Percentiles rank a stretch among this genome's conserved stretches.
Evolutionary conservation across 306 rosid species (phyloP).

Genomic region (Datisca glomerata): DNA sequence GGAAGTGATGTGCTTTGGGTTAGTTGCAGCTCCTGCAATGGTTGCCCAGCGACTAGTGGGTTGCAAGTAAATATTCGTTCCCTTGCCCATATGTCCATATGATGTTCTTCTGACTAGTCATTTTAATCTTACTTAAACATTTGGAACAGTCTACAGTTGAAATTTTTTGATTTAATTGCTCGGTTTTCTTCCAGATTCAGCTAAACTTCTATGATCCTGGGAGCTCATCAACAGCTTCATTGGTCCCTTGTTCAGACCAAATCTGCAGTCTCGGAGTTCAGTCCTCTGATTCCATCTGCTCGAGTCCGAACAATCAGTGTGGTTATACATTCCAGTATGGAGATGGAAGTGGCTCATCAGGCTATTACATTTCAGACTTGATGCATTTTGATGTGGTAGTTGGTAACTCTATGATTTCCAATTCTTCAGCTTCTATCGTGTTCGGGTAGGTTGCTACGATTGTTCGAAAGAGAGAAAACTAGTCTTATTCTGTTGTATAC

Average conservation of each 20-base stretch:
- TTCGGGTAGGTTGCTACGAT: conserved; percentile 58
- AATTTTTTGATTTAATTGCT: not conserved
- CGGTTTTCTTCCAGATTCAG: conserved; percentile 37
- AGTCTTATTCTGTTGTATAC: not conserved
- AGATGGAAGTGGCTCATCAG: conserved; percentile 95
- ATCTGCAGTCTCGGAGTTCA: conserved; percentile 55
- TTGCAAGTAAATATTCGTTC: conserved; percentile 33
- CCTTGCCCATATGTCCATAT: not conserved
- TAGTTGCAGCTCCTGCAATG: conserved; percentile 72
- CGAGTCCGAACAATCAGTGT: conserved; percentile 65
- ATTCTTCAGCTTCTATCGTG: conserved; percentile 67
- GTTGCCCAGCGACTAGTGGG: conserved; percentile 87
- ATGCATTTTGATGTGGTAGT: conserved; percentile 52
- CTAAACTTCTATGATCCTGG: conserved; percentile 57
- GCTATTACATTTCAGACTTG: conserved; percentile 70
- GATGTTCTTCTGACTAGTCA: not conserved
- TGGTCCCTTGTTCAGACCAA: conserved; percentile 65
- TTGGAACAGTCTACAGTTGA: not conserved
- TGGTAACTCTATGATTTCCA: conserved; percentile 41
- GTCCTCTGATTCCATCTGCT: conserved; percentile 66
- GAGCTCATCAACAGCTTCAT: conserved; percentile 62
- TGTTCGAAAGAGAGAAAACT: not conserved
- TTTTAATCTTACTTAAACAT: not conserved
- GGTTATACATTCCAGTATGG: conserved; percentile 81
- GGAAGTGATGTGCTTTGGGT: conserved; percentile 99